Base-by-base conservation (phyloP, 208 protist genomes). In the Leishmania gerbilli region DNA sequence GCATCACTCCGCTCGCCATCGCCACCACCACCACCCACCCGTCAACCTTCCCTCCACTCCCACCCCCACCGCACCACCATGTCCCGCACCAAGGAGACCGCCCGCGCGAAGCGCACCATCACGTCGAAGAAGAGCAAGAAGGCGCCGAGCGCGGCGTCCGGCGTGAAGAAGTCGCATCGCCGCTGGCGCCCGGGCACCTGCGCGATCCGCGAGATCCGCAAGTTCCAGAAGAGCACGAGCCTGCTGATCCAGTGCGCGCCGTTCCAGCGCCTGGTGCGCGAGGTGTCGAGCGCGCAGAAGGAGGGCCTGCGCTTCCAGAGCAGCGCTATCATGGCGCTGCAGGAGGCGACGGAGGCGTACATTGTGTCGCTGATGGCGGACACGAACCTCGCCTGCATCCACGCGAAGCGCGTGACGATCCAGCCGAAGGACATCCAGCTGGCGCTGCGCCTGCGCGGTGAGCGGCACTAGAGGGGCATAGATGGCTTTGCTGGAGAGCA, bases 21-120 rank as follows among this genome's bases (percentile, higher is more conserved):
- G 0, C 27, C 51, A 40, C 51, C 74, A 67, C 55, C 51, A 24
- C 55, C 51, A 67, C 55, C 74, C 56, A 21, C 51, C 49, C 49
- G 49, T 1, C 49, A 53, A 17, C 49, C 49, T 19, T 55, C 51
- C 51, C 51, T 55, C n/a, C 64, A 2, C 34, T 40, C 9, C 21
- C 49, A 3, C 19, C 53, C 47, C 19, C 64, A 24, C 74, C 77
- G 75, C 74, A 71, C 51, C 51, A 72, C 24, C 71, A 99, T 99
- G 98, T 98, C 98, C 76, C 94, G 98, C 88, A 99, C 98, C n/a
- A 99, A 99, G 94, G 98, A 99, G 87, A 99, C 98, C 64, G 97
- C 99, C 69, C 94, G 99, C 84, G 84, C 84, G 64, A 99, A 99
- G 95, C 97, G 96, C 97, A 92, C 96, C 96, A 84, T 99, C 99